These are phyloP conservation scores for Calonectria pseudoturangicola DNA, from an alignment of 2,329 filamentous ascomycete genomes.

Conservation along the genomic window DNA sequence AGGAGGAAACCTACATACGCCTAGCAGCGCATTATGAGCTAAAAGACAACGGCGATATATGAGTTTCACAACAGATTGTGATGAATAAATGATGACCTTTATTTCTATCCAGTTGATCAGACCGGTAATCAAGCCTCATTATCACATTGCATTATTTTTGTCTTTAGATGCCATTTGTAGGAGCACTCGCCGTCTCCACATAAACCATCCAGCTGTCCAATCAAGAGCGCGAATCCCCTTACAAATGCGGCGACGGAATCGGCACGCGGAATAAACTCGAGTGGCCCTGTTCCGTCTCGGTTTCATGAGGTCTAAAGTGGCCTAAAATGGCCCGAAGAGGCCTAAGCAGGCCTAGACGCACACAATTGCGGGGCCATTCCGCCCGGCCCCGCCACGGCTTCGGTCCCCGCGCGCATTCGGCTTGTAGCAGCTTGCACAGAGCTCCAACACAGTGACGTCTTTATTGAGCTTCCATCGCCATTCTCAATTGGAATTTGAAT, in stretches of 20 bases:
- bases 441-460: conserved; percentile 31
- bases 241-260: conserved; percentile 35
- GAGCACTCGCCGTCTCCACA: neutral
- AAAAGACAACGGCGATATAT: too few relatives aligned
- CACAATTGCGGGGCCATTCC: conserved; percentile 39
- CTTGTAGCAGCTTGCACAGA: conserved; percentile 30
- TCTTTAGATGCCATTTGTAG: too few relatives aligned
- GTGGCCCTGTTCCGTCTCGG: conserved; percentile 19
- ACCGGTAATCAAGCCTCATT: too few relatives aligned
- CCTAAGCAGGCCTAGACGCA: too few relatives aligned
- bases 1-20: too few relatives aligned
- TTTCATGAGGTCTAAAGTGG: conserved; percentile 21
- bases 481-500: neutral
- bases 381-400: conserved; percentile 39
- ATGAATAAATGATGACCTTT: too few relatives aligned
- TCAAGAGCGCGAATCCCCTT: neutral
- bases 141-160: too few relatives aligned
- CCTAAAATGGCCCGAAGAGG: too few relatives aligned
- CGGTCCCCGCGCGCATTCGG: conserved; percentile 32
- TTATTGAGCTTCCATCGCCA: conserved; percentile 5
- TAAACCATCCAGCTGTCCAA: neutral
- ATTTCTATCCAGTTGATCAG: too few relatives aligned
- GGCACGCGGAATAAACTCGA: conserved; percentile 22
- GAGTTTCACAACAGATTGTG: too few relatives aligned
- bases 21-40: too few relatives aligned